Evolutionary conservation across 176 grass and related monocot genomes (phyloP).

Genomic region (Rhynchospora pubera): DNA sequence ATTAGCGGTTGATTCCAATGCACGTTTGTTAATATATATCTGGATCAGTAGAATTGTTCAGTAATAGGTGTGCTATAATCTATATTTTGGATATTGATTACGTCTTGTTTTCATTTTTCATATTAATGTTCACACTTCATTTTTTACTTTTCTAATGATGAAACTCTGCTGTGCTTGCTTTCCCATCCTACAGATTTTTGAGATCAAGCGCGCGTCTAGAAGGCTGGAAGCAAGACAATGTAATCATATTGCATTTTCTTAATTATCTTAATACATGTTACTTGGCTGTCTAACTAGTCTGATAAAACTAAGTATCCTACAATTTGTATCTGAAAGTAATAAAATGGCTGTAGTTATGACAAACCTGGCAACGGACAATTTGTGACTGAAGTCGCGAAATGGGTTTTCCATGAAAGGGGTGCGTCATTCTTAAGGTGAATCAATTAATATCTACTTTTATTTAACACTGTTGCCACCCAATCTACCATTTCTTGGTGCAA

Average conservation of each 20-base stretch:
- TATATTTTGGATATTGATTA: too few relatives aligned
- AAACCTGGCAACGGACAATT: constrained; percentile 86
- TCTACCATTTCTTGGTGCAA: not conserved
- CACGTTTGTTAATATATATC: too few relatives aligned
- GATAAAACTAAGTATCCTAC: not conserved
- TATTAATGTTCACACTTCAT: too few relatives aligned
- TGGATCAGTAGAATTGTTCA: too few relatives aligned
- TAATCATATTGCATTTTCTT: constrained; percentile 25
- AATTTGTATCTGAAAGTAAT: constrained; percentile 9
- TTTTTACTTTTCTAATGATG: not conserved
- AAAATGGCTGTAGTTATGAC: constrained; percentile 50
- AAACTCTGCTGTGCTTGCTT: constrained; percentile 8
- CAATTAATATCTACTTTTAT: not conserved
- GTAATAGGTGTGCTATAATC: too few relatives aligned
- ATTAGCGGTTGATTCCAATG: too few relatives aligned
- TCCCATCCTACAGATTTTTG: constrained; percentile 37
- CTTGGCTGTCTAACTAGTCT: not conserved
- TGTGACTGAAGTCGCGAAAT: constrained; percentile 93
- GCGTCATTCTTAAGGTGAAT: constrained; percentile 87
- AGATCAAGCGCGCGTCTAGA: constrained; percentile 74
- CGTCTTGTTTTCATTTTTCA: too few relatives aligned
- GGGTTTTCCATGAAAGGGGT: constrained; percentile 96
- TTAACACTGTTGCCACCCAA: not conserved
- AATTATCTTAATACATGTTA: constrained; percentile 1
- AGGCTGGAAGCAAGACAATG: constrained; percentile 61